These are phyloP conservation scores for Pleurotus citrinopileatus DNA, from an alignment of 768 basidiomycete genomes.

Conservation along the genomic window DNA sequence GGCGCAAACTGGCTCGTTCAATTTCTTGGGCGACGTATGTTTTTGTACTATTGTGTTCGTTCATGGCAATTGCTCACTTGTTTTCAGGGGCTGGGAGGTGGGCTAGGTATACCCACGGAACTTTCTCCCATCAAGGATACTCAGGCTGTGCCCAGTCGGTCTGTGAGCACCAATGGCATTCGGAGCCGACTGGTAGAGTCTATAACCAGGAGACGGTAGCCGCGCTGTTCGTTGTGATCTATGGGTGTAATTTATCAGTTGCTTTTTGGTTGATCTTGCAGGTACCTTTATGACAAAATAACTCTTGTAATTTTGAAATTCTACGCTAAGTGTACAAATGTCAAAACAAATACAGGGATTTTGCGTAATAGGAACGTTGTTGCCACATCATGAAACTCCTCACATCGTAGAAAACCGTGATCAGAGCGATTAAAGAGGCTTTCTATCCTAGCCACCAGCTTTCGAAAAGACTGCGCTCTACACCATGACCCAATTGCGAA, in stretches of 20 bases:
- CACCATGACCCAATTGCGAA: slow-evolving; percentile 44
- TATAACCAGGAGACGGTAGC: slow-evolving; percentile 13
- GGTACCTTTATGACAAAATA: too few species aligned
- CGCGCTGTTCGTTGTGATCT: slow-evolving; percentile 6
- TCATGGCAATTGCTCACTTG: background rate
- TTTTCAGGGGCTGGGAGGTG: slow-evolving; percentile 32
- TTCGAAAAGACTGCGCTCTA: slow-evolving; percentile 30
- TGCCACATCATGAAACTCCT: slow-evolving; percentile 88
- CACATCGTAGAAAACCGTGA: slow-evolving; percentile 65
- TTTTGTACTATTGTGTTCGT: slow-evolving; percentile 6
- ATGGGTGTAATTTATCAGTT: too few species aligned
- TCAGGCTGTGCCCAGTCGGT: slow-evolving; percentile 46
- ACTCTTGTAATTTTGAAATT: too few species aligned
- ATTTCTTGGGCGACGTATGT: slow-evolving; percentile 36
- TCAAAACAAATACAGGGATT: background rate
- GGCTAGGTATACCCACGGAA: slow-evolving; percentile 60
- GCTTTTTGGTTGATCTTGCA: too few species aligned
- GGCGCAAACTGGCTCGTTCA: slow-evolving; percentile 43
- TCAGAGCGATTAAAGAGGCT: slow-evolving; percentile 85
- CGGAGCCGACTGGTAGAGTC: slow-evolving; percentile 21
- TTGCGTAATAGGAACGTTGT: background rate
- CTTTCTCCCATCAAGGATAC: slow-evolving; percentile 66
- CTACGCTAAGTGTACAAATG: slow-evolving; percentile 11
- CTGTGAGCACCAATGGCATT: slow-evolving; percentile 26
- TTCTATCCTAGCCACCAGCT: slow-evolving; percentile 48